Conservation (phyloP, 352 stramenopile species). For the Globisporangium canariense region DNA sequence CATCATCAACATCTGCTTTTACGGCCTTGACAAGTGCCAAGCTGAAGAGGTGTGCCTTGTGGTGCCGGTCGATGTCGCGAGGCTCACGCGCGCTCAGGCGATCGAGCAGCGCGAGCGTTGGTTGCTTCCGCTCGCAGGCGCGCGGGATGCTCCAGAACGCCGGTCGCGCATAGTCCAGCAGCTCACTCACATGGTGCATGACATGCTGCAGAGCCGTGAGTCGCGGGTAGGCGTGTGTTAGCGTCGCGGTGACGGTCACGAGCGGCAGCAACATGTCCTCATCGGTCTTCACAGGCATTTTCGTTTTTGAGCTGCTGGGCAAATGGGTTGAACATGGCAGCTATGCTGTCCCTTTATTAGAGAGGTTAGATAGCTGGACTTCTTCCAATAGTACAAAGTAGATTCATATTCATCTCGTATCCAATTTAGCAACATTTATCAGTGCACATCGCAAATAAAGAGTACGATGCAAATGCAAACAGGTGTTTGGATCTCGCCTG, state of each 20-base stretch:
- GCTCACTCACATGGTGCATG: neutral
- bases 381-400: neutral
- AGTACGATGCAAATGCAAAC: too few relatives aligned
- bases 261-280: neutral
- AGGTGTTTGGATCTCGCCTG: too few relatives aligned
- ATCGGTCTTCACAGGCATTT: neutral
- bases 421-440: neutral
- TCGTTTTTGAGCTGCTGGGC: neutral
- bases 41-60: conserved; percentile 6
- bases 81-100: neutral
- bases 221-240: neutral
- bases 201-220: neutral
- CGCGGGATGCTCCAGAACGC: conserved; percentile 6
- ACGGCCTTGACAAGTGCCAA: neutral
- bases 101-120: neutral
- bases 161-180: neutral
- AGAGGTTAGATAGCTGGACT: neutral
- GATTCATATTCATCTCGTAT: neutral
- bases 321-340: neutral
- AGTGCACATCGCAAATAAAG: neutral
- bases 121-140: neutral
- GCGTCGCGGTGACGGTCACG: neutral
- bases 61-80: neutral
- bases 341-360: neutral
- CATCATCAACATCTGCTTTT: neutral